Base-by-base conservation (phyloP, 495 filamentous ascomycete genomes). In the Astrothelium macrocarpum region DNA sequence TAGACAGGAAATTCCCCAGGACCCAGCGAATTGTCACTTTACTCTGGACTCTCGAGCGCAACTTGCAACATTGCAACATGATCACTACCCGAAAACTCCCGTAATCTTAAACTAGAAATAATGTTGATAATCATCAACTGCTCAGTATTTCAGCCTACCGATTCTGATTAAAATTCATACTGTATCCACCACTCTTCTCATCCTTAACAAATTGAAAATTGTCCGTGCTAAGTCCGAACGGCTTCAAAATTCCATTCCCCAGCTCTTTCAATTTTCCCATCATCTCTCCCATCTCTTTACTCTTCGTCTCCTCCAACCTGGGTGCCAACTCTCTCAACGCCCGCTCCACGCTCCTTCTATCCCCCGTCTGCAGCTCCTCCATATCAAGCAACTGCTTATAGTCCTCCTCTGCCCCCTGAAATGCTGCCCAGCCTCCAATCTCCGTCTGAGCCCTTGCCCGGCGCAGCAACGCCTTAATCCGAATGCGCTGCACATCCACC, bases 201-300 rank as follows among this genome's bases (percentile, higher is more conserved):
- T 96, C 91, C 73, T 95, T 91, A 5, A 87, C 84, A 79, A 97
- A 91, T 42, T 95, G 85, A 76, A 98, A 98, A 71, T 90, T 93
- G 20, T 95, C 87, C 16, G 93, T 97, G 31, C 85, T 91, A 62
- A 98, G 76, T 20, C 93, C 93, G 77, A 97, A 98, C 0, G 93
- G 93, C 70, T 88, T 95, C 42, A 98, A 76, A 46, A 98, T 80
- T 1, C 90, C 89, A 76, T 98, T 95, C 1, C 93, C 93, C 62
- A 98, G 79, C 80, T 90, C 85, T 75, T 95, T 97, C 75, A 98
- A 75, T 76, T 97, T 97, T 28, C 86, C 89, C 89, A 96, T 91
- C 89, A 97, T 96, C 74, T 98, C 93, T 7, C 79, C 84, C 81
- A 91, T 90, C 75, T 98, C 94, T 70, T 80, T 86, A 69, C 94